These are phyloP conservation scores for Phytopythium helicoides DNA, from an alignment of 352 stramenopile genomes.

Conservation along the genomic window DNA sequence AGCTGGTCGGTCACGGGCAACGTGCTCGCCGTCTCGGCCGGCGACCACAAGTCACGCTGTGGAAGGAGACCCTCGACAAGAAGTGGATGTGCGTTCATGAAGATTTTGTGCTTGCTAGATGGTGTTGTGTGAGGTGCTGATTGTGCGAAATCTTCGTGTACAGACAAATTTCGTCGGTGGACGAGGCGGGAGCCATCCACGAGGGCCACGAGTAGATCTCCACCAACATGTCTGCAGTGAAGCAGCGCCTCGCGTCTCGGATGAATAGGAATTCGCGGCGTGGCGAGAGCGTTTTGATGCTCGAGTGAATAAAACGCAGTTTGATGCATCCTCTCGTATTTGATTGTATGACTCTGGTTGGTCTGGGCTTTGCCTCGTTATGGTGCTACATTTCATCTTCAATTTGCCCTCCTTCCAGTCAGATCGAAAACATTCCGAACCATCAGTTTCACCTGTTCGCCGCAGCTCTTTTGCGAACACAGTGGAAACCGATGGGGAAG, in stretches of 20 bases:
- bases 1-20: conserved; percentile 98
- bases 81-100: conserved; percentile 87
- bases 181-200: conserved; percentile 80
- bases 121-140: conserved; percentile 13
- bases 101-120: not conserved
- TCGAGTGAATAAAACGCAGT: no score
- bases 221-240: not conserved
- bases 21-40: conserved; percentile 96
- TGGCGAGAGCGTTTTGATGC: not conserved
- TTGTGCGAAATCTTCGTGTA: conserved; percentile 8
- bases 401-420: no score
- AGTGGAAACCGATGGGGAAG: no score
- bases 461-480: no score
- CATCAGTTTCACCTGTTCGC: no score
- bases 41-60: conserved; percentile 97
- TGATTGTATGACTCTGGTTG: no score
- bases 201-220: conserved; percentile 64
- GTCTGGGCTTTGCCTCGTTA: no score
- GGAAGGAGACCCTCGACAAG: conserved; percentile 97
- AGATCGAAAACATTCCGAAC: no score
- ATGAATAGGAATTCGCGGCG: not conserved
- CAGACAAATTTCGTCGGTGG: conserved; percentile 89
- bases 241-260: no score
- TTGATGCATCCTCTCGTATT: no score
- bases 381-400: no score